phyloP scores from a whole-genome alignment of 1,284 basidiomycete genomes.

The Cutaneotrichosporon mucoides region DNA sequence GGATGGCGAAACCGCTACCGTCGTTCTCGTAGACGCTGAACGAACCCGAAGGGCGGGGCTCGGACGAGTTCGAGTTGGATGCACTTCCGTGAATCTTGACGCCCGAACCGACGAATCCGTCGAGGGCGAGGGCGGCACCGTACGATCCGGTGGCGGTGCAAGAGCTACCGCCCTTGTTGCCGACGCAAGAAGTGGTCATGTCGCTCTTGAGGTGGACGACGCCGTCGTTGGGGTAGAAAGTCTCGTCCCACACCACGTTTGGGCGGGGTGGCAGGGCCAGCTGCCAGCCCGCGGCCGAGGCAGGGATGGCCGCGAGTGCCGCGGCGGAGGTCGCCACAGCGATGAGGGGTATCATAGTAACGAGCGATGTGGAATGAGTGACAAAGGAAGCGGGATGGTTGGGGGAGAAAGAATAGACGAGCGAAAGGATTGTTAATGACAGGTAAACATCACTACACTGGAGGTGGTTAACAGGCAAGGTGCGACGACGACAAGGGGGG shows the following conservation, averaged over 20 bases:
- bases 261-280: neutral
- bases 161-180: neutral
- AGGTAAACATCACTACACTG: no score
- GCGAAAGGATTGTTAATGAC: neutral
- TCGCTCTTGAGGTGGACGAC: neutral
- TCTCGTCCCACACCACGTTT: neutral
- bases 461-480: neutral
- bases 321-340: neutral
- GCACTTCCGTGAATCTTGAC: neutral
- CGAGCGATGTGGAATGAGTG: neutral
- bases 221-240: conserved; percentile 3
- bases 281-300: neutral
- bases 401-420: neutral
- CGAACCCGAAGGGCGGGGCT: neutral
- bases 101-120: neutral
- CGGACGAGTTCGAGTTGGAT: neutral
- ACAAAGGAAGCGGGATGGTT: no score
- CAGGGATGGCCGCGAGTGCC: neutral
- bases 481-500: no score
- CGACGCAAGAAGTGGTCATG: neutral
- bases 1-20: neutral
- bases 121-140: neutral
- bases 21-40: neutral
- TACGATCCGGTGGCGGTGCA: neutral
- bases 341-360: neutral